Percentiles rank a stretch among this genome's conserved stretches.
Evolutionary conservation across 1,139 yeast genomes (phyloP).

Genomic region (Candida albicans): DNA sequence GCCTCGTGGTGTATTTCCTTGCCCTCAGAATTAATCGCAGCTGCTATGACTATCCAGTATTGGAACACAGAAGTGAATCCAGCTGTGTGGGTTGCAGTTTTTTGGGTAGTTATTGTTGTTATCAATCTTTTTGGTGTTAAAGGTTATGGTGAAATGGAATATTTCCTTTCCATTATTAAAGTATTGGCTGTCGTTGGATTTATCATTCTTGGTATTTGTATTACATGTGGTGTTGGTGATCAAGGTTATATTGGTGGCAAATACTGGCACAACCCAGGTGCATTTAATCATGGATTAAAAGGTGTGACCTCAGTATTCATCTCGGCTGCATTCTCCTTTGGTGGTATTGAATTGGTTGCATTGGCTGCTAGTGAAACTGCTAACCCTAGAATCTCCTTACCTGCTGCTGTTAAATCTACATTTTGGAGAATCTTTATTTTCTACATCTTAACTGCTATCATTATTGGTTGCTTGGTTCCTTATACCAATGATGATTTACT

Average conservation of each 20-base stretch:
- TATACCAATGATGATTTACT: slow-evolving; percentile 37
- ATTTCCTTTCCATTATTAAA: slow-evolving; percentile 39
- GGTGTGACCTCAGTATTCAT: slow-evolving; percentile 85
- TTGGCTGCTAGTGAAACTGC: slow-evolving; percentile 83
- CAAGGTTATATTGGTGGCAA: slow-evolving; percentile 42
- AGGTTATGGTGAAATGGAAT: slow-evolving; percentile 50
- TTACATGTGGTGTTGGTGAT: slow-evolving; percentile 45
- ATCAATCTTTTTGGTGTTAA: slow-evolving; percentile 46
- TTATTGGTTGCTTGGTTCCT: slow-evolving; percentile 50
- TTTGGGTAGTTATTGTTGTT: slow-evolving; percentile 35
- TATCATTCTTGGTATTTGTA: slow-evolving; percentile 38
- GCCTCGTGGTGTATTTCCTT: slow-evolving; percentile 44
- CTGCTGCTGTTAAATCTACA: slow-evolving; percentile 72
- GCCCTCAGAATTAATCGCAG: slow-evolving; percentile 47
- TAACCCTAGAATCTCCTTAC: slow-evolving; percentile 67
- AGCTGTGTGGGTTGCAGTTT: slow-evolving; percentile 46
- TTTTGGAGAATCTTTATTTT: slow-evolving; percentile 71
- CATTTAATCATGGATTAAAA: slow-evolving; percentile 63
- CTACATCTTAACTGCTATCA: slow-evolving; percentile 48
- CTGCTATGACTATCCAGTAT: slow-evolving; percentile 42
- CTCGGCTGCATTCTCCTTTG: slow-evolving; percentile 83
- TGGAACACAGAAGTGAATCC: slow-evolving; percentile 41
- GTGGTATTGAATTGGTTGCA: slow-evolving; percentile 58
- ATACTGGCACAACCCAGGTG: slow-evolving; percentile 45
- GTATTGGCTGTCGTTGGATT: slow-evolving; percentile 47